These are phyloP conservation scores for Symbiodinium pilosum DNA, from an alignment of 73 alveolate genomes.

Conservation along the genomic window DNA sequence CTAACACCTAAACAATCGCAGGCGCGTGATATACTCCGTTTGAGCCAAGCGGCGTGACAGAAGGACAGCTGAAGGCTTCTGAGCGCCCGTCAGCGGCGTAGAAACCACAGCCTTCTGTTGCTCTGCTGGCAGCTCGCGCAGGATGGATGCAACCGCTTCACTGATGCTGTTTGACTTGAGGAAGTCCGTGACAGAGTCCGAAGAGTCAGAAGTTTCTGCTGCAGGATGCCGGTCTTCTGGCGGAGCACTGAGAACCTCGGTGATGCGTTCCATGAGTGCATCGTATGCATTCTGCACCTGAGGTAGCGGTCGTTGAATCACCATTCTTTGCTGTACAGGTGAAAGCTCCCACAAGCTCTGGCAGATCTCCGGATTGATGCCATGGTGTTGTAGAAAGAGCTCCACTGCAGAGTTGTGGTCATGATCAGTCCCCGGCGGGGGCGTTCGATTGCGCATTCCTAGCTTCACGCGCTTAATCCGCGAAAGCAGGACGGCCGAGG, in stretches of 20 bases:
- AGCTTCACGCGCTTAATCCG: not conserved
- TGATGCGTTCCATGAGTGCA: constrained; percentile 50
- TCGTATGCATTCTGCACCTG: not conserved
- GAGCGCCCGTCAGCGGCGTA: constrained; percentile 21
- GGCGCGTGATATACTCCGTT: too few relatives aligned
- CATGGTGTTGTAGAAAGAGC: constrained; percentile 6
- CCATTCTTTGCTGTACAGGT: constrained; percentile 23
- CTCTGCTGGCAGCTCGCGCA: constrained; percentile 27
- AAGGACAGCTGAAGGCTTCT: constrained; percentile 48
- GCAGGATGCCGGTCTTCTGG: too few relatives aligned
- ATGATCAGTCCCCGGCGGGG: not conserved
- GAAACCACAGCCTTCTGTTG: constrained; percentile 13
- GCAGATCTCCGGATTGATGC: constrained; percentile 31
- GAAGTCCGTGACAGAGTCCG: constrained; percentile 22
- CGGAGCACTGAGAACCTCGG: not conserved
- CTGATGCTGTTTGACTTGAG: constrained; percentile 7
- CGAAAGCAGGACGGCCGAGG: constrained; percentile 57
- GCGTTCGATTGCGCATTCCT: not conserved
- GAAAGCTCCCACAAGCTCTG: constrained; percentile 60
- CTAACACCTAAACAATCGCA: too few relatives aligned
- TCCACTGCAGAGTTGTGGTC: constrained; percentile 34
- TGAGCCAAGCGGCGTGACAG: constrained; percentile 25
- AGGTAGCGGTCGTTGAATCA: not conserved
- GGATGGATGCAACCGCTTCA: constrained; percentile 10
- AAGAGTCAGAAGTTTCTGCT: too few relatives aligned